A percentile compares a stretch with the other conserved stretches of the same genome.
Evolutionary conservation across 768 basidiomycete genomes (phyloP).

Genomic region (Astraeus odoratus): DNA sequence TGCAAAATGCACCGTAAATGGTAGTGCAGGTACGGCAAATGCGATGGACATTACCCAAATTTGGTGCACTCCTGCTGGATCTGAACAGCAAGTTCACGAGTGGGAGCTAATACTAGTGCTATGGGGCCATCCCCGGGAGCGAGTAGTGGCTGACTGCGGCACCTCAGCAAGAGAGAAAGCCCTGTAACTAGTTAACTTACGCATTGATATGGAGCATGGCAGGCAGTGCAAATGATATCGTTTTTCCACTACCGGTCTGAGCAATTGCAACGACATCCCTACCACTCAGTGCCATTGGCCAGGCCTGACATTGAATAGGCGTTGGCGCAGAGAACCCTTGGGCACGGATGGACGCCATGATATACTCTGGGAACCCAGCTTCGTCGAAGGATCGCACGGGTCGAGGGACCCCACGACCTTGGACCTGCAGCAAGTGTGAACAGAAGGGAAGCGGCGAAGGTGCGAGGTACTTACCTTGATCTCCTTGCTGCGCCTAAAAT

Average conservation of each 20-base stretch:
- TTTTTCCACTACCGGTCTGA: slow-evolving; percentile 98
- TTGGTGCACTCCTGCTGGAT: slow-evolving; percentile 99
- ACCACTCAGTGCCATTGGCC: slow-evolving; percentile 97
- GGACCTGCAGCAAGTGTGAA: slow-evolving; percentile 46
- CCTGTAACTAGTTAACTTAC: slow-evolving; percentile 38
- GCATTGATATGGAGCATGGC: slow-evolving; percentile 99
- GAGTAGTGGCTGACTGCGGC: slow-evolving; percentile 78
- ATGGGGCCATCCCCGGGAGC: slow-evolving; percentile 95
- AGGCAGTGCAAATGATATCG: slow-evolving; percentile 95
- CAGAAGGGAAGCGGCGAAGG: not conserved
- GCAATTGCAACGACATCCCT: slow-evolving; percentile 95
- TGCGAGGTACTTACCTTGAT: slow-evolving; percentile 57
- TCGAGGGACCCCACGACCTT: slow-evolving; percentile 82
- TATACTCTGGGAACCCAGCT: slow-evolving; percentile 92
- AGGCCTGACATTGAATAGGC: slow-evolving; percentile 97
- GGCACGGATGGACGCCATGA: slow-evolving; percentile 87
- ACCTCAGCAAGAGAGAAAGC: not conserved
- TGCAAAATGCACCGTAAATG: slow-evolving; percentile 20
- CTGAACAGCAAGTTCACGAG: slow-evolving; percentile 97
- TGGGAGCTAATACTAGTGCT: slow-evolving; percentile 92
- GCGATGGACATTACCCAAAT: slow-evolving; percentile 59
- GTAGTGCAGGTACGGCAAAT: not conserved
- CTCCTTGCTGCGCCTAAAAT: slow-evolving; percentile 76
- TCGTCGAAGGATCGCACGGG: slow-evolving; percentile 93
- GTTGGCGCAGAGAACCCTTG: slow-evolving; percentile 91